Evolutionary conservation across 2,329 filamentous ascomycete genomes (phyloP), one percentile per base, ranked within the genome.

Genomic region (Verticillium dahliae): DNA sequence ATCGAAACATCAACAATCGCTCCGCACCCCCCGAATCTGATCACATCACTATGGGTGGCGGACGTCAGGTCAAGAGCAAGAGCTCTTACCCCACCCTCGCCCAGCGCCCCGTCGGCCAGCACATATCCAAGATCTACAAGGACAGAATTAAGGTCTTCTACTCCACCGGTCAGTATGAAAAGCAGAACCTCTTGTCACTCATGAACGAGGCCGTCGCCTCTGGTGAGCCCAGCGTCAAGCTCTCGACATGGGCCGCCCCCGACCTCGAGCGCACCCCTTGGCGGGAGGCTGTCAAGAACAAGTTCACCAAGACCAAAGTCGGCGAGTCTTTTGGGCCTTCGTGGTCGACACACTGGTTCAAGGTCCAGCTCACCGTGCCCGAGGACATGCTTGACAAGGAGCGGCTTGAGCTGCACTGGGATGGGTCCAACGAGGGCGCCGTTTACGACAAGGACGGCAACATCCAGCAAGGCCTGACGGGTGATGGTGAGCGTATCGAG

Each of bases 301-400:
- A 88, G 6, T 99, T 94, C 78, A 84, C 83, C 59, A 83, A 88
- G 57, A 90, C 93, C 9, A 79, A 84, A 18, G 86, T 92, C 60
- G 93, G 94, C 62, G 83, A 89, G 62, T 86, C 81, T 6, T 98
- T 98, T 68, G 95, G 95, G 0, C 95, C 95, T 1, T 95, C 92
- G 39, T 99, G 95, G 95, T 90, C 92, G 1, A 99, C 95, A 9
- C 95, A 98, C 75, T 99, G 95, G 95, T 96, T 99, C 83, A 91
- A 88, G 69, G 85, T 97, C 61, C 80, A 88, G 61, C 78, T 99
- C 65, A 91, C 85, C 4, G 83, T 98, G 14, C 94, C 95, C 7
- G 72, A 85, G 61, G 79, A 91, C 13, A 84, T 97, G 69, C 78
- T 76, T 33, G 78, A 92, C 65, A 91, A 95, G 69, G 86, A 93